Evolutionary conservation across 306 rosid genomes (phyloP).

Genomic region (Malus sieversii): DNA sequence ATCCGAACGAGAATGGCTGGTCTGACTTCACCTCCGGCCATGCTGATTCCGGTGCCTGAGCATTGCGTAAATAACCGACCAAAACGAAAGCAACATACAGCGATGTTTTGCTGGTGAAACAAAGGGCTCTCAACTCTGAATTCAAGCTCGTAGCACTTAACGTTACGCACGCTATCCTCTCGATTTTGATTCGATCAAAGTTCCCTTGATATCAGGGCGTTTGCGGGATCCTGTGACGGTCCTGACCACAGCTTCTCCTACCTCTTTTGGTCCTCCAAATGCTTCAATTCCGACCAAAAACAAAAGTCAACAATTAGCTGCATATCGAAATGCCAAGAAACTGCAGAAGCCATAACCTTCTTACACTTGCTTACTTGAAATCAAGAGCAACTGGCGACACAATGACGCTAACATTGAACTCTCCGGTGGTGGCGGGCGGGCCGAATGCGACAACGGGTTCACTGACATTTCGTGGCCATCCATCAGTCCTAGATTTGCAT

Average conservation of each 20-base stretch:
- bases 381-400: slow-evolving; percentile 68
- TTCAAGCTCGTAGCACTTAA: slow-evolving; percentile 64
- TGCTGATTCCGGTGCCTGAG: slow-evolving; percentile 80
- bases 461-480: slow-evolving; percentile 34
- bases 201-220: slow-evolving; percentile 53
- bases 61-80: slow-evolving; percentile 76
- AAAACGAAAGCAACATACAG: slow-evolving; percentile 54
- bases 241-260: slow-evolving; percentile 66
- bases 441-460: slow-evolving; percentile 84
- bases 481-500: slow-evolving; percentile 13
- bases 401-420: slow-evolving; percentile 85
- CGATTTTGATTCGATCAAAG: slow-evolving; percentile 45
- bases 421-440: slow-evolving; percentile 81
- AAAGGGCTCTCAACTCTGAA: slow-evolving; percentile 67
- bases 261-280: slow-evolving; percentile 82
- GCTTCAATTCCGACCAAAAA: slow-evolving; percentile 64
- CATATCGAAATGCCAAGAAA: neutral
- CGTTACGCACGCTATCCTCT: slow-evolving; percentile 46
- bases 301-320: neutral
- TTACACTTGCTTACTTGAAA: slow-evolving; percentile 50
- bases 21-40: slow-evolving; percentile 54
- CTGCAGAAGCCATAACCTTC: neutral
- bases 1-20: neutral
- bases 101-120: slow-evolving; percentile 59
- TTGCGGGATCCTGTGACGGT: slow-evolving; percentile 56